These are phyloP conservation scores for Corymbia maculata DNA, from an alignment of 345 rosid genomes.

Conservation along the genomic window DNA sequence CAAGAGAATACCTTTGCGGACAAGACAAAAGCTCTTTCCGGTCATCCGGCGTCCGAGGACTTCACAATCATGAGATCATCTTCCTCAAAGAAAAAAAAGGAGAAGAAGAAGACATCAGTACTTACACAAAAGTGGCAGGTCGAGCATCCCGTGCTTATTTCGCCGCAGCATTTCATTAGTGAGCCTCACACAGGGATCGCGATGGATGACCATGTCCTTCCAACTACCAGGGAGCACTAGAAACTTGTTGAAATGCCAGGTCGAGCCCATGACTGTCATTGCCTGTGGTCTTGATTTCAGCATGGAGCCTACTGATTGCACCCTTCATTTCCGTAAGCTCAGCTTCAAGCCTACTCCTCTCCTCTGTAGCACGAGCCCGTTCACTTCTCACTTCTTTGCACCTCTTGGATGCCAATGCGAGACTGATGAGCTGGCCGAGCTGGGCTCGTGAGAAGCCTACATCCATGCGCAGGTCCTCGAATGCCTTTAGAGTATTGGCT, in stretches of 20 bases:
- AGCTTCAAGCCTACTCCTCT: conserved; percentile 20
- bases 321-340: conserved; percentile 10
- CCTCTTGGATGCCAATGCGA: conserved; percentile 15
- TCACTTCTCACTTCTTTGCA: conserved; percentile 10
- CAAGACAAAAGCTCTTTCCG: neutral
- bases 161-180: neutral
- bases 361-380: conserved; percentile 12
- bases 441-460: conserved; percentile 31
- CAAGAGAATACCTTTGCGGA: neutral
- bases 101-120: neutral
- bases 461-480: conserved; percentile 44
- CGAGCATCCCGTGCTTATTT: neutral
- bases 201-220: neutral
- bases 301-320: conserved; percentile 13
- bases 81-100: neutral
- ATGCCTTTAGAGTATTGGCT: conserved; percentile 41
- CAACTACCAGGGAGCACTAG: conserved; percentile 27
- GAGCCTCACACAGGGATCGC: neutral
- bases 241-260: conserved; percentile 11
- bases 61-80: neutral
- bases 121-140: neutral
- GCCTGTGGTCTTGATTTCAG: conserved; percentile 14
- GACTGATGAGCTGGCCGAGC: conserved; percentile 9
- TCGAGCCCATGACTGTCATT: conserved; percentile 13
- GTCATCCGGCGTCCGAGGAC: neutral